A percentile compares a stretch with the other conserved stretches of the same genome.
Evolutionary conservation across 768 basidiomycete genomes (phyloP).

Genomic region (Xerocomus spinulosus): DNA sequence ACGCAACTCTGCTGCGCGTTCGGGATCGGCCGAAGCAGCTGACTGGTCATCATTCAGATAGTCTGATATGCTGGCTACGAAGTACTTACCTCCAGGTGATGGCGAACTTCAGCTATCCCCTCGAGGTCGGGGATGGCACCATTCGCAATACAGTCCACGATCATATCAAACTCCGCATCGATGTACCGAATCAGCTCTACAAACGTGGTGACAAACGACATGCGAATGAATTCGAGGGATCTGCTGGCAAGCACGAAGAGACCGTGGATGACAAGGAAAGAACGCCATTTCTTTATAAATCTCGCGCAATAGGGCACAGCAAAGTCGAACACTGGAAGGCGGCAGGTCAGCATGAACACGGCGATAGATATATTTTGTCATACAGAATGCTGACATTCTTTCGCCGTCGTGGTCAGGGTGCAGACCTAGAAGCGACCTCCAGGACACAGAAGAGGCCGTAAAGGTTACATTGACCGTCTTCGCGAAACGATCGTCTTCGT

Average conservation of each 20-base stretch:
- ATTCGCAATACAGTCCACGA: slow-evolving; percentile 12
- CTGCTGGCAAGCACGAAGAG: slow-evolving; percentile 5
- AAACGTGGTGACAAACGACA: slow-evolving; percentile 9
- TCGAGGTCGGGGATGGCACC: slow-evolving; percentile 10
- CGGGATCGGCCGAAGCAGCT: not conserved
- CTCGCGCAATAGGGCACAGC: slow-evolving; percentile 1
- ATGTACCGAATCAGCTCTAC: slow-evolving; percentile 10
- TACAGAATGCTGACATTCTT: slow-evolving; percentile 10
- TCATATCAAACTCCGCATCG: slow-evolving; percentile 7
- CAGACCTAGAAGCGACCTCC: not conserved
- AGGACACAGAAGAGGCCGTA: not conserved
- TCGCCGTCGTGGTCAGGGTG: slow-evolving; percentile 4
- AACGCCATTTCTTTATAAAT: slow-evolving; percentile 8
- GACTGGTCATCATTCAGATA: not conserved
- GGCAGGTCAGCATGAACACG: not conserved
- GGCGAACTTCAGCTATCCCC: slow-evolving; percentile 1
- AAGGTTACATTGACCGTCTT: not conserved
- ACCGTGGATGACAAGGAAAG: slow-evolving; percentile 12
- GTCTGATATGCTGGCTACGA: no score
- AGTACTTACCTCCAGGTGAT: slow-evolving; percentile 2
- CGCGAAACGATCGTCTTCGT: not conserved
- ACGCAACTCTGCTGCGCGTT: slow-evolving; percentile 7
- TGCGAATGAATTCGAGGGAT: slow-evolving; percentile 3
- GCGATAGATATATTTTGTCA: not conserved
- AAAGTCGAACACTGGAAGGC: slow-evolving; percentile 2